These are phyloP conservation scores for Thraustochytrium sp. DNA, from an alignment of 352 stramenopile species.

Conservation along the genomic window DNA sequence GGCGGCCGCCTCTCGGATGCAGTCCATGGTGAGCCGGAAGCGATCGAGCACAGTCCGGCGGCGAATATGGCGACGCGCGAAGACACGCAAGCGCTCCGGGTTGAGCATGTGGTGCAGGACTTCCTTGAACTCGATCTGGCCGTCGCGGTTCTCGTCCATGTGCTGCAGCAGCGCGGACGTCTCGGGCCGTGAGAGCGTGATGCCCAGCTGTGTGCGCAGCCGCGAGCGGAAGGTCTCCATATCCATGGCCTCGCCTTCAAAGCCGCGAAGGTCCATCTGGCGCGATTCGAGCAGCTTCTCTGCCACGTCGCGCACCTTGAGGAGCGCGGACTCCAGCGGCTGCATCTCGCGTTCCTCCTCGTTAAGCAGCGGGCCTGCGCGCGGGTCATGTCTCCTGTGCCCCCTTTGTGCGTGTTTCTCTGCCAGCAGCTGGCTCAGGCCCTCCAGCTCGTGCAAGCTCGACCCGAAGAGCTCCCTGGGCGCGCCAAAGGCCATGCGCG, in stretches of 20 bases:
- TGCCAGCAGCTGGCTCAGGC: background rate
- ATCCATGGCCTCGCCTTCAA: constrained; percentile 15
- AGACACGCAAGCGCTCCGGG: background rate
- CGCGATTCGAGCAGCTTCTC: constrained; percentile 18
- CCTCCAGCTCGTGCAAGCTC: background rate
- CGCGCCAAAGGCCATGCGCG: background rate
- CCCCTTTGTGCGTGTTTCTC: background rate
- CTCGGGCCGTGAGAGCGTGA: background rate
- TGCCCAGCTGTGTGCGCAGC: background rate
- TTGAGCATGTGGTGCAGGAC: constrained; percentile 16
- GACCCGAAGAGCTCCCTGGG: background rate
- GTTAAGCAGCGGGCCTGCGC: background rate
- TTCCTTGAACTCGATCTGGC: constrained; percentile 11
- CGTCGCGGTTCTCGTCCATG: constrained; percentile 26
- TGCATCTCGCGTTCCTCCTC: background rate
- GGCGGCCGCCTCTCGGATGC: background rate
- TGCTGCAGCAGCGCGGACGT: background rate
- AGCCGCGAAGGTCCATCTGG: constrained; percentile 23
- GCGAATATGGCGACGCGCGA: background rate
- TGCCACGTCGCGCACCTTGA: constrained; percentile 1
- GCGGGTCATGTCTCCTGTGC: background rate
- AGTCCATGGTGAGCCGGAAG: constrained; percentile 10
- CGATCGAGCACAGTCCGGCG: constrained; percentile 6
- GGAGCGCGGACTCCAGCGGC: background rate
- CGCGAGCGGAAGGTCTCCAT: background rate